phyloP scores from a whole-genome alignment of 495 filamentous ascomycete species.

The Oidiodendron maius region DNA sequence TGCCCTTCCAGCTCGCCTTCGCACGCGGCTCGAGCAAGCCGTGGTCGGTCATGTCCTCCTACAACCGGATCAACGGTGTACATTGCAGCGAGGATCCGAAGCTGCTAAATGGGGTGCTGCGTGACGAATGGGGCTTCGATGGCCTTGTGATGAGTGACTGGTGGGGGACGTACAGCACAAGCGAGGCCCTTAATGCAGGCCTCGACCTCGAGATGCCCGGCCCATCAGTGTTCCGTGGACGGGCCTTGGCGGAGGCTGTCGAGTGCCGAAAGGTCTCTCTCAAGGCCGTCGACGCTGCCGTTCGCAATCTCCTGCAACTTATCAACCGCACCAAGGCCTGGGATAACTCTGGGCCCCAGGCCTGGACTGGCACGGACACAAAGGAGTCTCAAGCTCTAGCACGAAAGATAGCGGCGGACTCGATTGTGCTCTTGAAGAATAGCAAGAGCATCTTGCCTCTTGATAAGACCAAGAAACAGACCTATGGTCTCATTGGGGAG shows the following conservation, averaged over 20 bases:
- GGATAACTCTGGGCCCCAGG: conserved; percentile 22
- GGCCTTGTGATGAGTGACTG: conserved; percentile 46
- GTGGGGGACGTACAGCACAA: conserved; percentile 39
- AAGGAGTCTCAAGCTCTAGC: conserved; percentile 36
- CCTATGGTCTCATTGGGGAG: conserved; percentile 15
- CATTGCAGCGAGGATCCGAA: conserved; percentile 45
- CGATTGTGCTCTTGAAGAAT: conserved; percentile 58
- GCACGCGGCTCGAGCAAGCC: conserved; percentile 55
- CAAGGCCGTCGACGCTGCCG: conserved; percentile 41
- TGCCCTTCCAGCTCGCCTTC: conserved; percentile 52
- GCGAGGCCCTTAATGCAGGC: conserved; percentile 46
- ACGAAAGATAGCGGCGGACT: conserved; percentile 45
- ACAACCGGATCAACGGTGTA: conserved; percentile 53
- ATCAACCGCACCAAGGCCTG: conserved; percentile 24
- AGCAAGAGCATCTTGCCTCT: conserved; percentile 45
- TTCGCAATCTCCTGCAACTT: conserved; percentile 41
- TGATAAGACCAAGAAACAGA: conserved; percentile 27
- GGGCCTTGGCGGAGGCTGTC: too few species aligned
- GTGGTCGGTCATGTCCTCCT: conserved; percentile 64
- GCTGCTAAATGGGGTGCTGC: conserved; percentile 49
- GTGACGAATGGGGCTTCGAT: conserved; percentile 53
- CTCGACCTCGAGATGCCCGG: conserved; percentile 59
- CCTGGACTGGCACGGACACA: conserved; percentile 24
- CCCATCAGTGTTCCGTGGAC: conserved; percentile 44
- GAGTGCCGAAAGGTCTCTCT: conserved; percentile 31